These are phyloP conservation scores for Tephrocybe sp. DNA, from an alignment of 768 basidiomycete genomes.

Conservation along the genomic window DNA sequence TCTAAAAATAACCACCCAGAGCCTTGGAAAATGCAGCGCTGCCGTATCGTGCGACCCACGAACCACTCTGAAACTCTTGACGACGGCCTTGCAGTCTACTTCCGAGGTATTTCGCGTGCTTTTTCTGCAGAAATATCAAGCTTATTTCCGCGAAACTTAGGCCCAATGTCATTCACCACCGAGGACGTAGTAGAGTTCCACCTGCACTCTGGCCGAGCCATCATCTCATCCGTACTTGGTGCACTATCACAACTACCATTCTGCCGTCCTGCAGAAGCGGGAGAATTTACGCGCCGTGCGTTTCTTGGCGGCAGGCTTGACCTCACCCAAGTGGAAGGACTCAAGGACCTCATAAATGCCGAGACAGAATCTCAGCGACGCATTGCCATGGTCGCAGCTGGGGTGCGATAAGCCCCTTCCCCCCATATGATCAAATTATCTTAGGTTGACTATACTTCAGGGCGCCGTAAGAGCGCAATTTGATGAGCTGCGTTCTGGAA, in stretches of 20 bases:
- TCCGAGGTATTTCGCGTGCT: constrained; percentile 51
- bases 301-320: constrained; percentile 80
- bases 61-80: constrained; percentile 60
- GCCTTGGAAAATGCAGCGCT: constrained; percentile 70
- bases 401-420: constrained; percentile 43
- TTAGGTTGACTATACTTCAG: constrained; percentile 34
- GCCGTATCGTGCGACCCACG: constrained; percentile 63
- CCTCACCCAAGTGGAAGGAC: constrained; percentile 84
- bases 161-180: constrained; percentile 78
- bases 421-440: constrained; percentile 2
- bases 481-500: constrained; percentile 59
- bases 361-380: constrained; percentile 83
- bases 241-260: constrained; percentile 60
- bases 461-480: constrained; percentile 60
- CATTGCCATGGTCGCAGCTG: constrained; percentile 64
- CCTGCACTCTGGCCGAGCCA: constrained; percentile 81
- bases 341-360: constrained; percentile 84
- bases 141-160: constrained; percentile 32
- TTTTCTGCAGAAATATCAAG: not conserved
- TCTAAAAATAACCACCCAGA: constrained; percentile 32
- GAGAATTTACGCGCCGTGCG: constrained; percentile 87
- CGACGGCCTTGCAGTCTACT: constrained; percentile 79
- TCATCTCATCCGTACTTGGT: constrained; percentile 66
- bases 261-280: constrained; percentile 77
- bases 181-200: constrained; percentile 84